Evolutionary conservation across 2,329 filamentous ascomycete genomes (phyloP).

Genomic region (Fusarium denticulatum): DNA sequence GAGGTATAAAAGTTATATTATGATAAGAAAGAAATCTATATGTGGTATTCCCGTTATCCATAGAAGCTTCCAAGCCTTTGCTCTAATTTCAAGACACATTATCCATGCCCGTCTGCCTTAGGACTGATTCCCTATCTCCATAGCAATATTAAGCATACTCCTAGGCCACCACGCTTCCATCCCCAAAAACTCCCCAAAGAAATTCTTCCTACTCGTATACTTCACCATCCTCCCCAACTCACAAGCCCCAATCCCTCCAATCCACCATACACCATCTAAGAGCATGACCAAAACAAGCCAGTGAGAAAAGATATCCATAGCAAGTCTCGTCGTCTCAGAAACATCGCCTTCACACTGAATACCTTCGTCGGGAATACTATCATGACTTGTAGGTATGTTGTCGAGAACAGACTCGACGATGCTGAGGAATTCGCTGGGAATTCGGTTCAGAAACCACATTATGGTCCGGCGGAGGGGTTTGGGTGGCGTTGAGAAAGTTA

Average conservation of each 20-base stretch:
- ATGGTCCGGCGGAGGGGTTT: constrained; percentile 49
- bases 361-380: background rate
- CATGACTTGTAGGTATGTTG: constrained; percentile 4
- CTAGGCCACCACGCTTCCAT: constrained; percentile 48
- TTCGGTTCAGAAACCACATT: constrained; percentile 54
- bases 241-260: constrained; percentile 49
- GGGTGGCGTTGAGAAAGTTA: constrained; percentile 42
- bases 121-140: constrained; percentile 4
- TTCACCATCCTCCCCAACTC: constrained; percentile 46
- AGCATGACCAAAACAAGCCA: constrained; percentile 52
- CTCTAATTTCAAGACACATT: background rate
- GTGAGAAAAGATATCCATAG: constrained; percentile 52
- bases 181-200: constrained; percentile 1
- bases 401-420: constrained; percentile 49
- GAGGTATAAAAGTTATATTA: background rate
- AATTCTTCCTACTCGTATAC: constrained; percentile 13
- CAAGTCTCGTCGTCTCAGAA: constrained; percentile 37
- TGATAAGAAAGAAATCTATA: background rate
- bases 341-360: background rate
- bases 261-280: constrained; percentile 55
- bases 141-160: constrained; percentile 45
- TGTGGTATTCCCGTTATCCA: background rate
- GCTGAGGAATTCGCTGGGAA: constrained; percentile 46
- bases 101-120: rapidly evolving
- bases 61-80: rapidly evolving